Base-by-base conservation (phyloP, 345 rosid genomes). In the Syzygium jambos region DNA sequence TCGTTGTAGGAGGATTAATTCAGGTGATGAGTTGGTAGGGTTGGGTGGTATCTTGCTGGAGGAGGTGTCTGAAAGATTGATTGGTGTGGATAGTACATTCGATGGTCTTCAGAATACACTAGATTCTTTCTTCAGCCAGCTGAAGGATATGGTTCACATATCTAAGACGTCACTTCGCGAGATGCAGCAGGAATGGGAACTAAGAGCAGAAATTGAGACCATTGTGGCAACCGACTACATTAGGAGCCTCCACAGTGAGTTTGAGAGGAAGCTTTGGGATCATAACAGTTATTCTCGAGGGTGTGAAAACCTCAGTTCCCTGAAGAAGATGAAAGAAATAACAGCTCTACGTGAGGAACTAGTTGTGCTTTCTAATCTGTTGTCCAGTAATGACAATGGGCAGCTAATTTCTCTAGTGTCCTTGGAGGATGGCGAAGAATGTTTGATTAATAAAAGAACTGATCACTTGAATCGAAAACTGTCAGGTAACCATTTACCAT, bases 331-430 rank as follows among this genome's bases (percentile, higher is more conserved):
- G 46, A 92, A 94, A 87, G 96, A 96, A 89, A 89, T 98, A 84
- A 93, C 93, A 27, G 86, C 89, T 87, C 90, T 98, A 90, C 95
- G 95, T 54, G 92, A 93, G 88, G 98, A 98, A 90, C 87, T 98
- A 84, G 96, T 92, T 89, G 88, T 89, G 84, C 91, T 98, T 68
- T 90, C 93, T 85, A 94, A 93, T 73, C 91, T 92, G 21, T 88
- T 95, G 57, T 88, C 89, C 12, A 84, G 84, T 89, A 90, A 91
- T 87, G 99, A 96, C 78, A 87, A 87, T 46, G 96, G 95, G 51
- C 91, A 91, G 43, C 88, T 91, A 55, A 86, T 86, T 88, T 91
- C 94, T 51, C 91, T 92, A 57, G 89, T 93, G 52, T 95, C 95
- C 30, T 84, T 90, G 84, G 99, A 95, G 90, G 87, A 83, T 52